phyloP scores from a whole-genome alignment of 208 protist species.

The Acanthamoeba triangularis region DNA sequence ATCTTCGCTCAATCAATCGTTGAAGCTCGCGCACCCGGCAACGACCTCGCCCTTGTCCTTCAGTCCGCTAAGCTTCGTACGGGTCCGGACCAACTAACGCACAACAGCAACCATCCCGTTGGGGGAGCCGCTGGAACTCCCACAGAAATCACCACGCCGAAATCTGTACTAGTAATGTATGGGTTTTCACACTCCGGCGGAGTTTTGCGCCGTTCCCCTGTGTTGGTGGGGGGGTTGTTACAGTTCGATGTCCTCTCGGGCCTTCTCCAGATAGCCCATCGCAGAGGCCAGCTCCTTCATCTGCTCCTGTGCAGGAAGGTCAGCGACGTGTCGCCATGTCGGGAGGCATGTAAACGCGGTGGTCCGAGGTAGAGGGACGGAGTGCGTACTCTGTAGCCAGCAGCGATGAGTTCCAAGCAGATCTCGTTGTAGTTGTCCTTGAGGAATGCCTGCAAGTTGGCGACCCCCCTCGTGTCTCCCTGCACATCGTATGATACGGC shows the following conservation, averaged over 20 bases:
- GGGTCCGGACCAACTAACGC: too few species aligned
- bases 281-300: constrained; percentile 50
- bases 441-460: background rate
- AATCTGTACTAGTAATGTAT: background rate
- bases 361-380: too few species aligned
- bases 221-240: background rate
- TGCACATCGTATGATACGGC: background rate
- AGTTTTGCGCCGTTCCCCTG: background rate
- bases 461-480: background rate
- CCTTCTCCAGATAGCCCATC: background rate
- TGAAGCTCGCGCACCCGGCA: too few species aligned
- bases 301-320: background rate
- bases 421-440: background rate
- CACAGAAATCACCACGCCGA: background rate
- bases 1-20: background rate
- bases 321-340: too few species aligned
- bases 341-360: too few species aligned
- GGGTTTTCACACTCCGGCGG: background rate
- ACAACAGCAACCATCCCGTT: background rate
- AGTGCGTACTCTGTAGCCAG: background rate
- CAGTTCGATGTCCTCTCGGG: constrained; percentile 25
- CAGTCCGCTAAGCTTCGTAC: too few species aligned
- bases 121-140: background rate
- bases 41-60: too few species aligned
- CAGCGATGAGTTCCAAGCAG: constrained; percentile 23